Percentiles rank a stretch among this genome's conserved stretches.
Conservation (phyloP, 1,139 yeast genomes). For the Trichomonascaceae sp. region DNA sequence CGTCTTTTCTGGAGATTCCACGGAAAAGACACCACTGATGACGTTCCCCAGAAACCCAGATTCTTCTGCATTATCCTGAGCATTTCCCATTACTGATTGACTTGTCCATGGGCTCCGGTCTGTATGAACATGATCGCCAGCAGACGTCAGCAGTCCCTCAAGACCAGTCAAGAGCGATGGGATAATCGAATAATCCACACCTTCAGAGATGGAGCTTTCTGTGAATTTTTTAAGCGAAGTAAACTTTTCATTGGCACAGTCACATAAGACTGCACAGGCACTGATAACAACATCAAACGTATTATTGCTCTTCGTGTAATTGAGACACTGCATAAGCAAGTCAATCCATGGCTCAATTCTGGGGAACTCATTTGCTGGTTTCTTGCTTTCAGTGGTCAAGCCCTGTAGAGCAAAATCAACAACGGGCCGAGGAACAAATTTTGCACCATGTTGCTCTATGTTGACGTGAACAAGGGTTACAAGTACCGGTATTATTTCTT, state of each 20-base stretch:
- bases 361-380: not conserved
- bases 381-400: not conserved
- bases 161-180: constrained; percentile 48
- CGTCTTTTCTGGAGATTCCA: constrained; percentile 61
- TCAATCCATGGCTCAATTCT: constrained; percentile 1
- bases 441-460: not conserved
- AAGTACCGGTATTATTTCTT: not conserved
- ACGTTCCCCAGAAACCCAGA: constrained; percentile 59
- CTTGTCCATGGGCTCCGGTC: not conserved
- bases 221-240: not conserved
- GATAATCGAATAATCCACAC: constrained; percentile 1
- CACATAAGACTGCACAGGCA: constrained; percentile 3
- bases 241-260: constrained; percentile 1
- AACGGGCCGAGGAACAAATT: not conserved
- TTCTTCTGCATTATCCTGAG: constrained; percentile 10
- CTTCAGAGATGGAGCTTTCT: not conserved
- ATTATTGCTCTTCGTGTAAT: not conserved
- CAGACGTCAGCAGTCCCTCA: constrained; percentile 53
- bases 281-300: constrained; percentile 2
- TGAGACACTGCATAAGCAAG: constrained; percentile 1
- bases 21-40: constrained; percentile 79
- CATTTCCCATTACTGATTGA: not conserved
- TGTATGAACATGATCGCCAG: constrained; percentile 36
- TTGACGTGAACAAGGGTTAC: not conserved
- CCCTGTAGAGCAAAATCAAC: constrained; percentile 5